Base-by-base conservation (phyloP, 306 rosid species). In the Gleditsia sinensis region DNA sequence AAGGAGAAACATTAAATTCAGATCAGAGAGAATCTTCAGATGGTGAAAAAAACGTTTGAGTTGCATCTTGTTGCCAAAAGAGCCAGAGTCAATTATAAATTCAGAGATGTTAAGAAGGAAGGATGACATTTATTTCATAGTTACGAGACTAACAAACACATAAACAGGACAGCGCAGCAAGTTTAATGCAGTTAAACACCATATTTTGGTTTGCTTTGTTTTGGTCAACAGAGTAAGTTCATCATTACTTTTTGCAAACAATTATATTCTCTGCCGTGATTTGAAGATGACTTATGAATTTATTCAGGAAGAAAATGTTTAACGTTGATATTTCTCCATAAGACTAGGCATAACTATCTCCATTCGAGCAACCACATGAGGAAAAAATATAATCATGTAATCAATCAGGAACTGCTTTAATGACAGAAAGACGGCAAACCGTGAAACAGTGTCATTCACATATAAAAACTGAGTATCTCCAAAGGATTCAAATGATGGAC, bases 101-200 rank as follows among this genome's bases (percentile, higher is more conserved):
- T 56, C 21, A 33, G 72, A 75, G 17, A 27, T 63, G 14, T 27
- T 56, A 23, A 78, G 21, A 54, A 30, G 74, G 54, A 66, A 51
- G 28, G 27, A 33, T 72, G 48, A 54, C 32, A 77, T 46, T 33
- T 67, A 28, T 42, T 77, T 20, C 40, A 66, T 67, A 60, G 45
- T 68, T 8, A 75, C 37, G 16, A 43, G 28, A 67, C 74, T 43
- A 55, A 48, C 40, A 68, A 64, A 65, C n/a, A 59, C 72, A 68
- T 32, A 37, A 61, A 46, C 17, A 66, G 71, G 30, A 25, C 3
- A 71, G 36, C n/a, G 25, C 73, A 78, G 40, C 34, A 73, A 61
- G 65, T 17, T 27, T 49, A 43, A 70, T 70, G 78, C 42, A 70
- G 45, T 25, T 36, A 71, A 79, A 33, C 27, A 60, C 7, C 43